Base-by-base conservation (phyloP, 2,329 filamentous ascomycete genomes). In the Seiridium cupressi region DNA sequence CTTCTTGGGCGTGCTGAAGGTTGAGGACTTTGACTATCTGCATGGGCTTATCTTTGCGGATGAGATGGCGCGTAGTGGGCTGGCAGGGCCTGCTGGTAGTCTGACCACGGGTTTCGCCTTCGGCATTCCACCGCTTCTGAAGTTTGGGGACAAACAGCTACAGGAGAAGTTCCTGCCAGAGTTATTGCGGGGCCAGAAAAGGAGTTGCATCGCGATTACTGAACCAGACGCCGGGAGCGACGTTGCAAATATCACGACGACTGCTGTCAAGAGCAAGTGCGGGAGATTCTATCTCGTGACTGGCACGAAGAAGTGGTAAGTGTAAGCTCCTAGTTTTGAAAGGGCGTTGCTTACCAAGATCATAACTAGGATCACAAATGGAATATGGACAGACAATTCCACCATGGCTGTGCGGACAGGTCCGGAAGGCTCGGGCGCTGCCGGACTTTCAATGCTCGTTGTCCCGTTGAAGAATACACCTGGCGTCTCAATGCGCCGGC, bases 131-230 rank as follows among this genome's bases (percentile, higher is more conserved):
- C 88, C 89, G 0, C 81, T 92, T 51, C 71, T 91, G 67, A 90
- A 91, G 68, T 92, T 88, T 69, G 89, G 86, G 8, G 84, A 77
- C 67, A 72, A 75, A 58, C 72, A 83, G 65, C 75, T 92, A 34
- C 87, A 91, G 72, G 84, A 88, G 64, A 79, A 81, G 8, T 87
- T 89, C 64, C 76, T 93, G 6, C 89, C 89, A 0, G 88, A 90
- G 55, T 77, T 92, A 0, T 77, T 93, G 10, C 83, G 81, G 0
- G 88, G 88, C 5, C 82, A 81, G 69, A 91, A 87, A 74, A 79
- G 89, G 47, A 80, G 81, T 11, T 93, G 90, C 68, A 92, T 93
- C 65, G 90, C 90, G 8, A 92, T 93, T 66, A 93, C 90, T 0
- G 90, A 93, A 70, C 90, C 90, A 0, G 86, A 85, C 57, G 89